Evolutionary conservation across 1,284 basidiomycete species (phyloP).

Genomic region (Boletus sp.): DNA sequence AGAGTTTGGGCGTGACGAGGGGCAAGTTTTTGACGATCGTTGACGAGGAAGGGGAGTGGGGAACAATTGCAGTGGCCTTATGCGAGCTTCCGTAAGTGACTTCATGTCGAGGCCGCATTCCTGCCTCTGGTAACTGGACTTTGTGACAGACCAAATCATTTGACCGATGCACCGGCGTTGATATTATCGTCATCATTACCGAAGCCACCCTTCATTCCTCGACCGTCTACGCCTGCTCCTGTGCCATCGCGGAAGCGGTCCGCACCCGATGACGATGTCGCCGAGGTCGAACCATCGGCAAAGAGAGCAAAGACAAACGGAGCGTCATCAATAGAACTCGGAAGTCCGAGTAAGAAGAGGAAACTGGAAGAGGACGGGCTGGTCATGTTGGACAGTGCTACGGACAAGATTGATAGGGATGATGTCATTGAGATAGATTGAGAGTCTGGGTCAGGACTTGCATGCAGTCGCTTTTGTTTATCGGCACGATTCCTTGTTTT

Average conservation of each 20-base stretch:
- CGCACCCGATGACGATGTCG: slow-evolving; percentile 50
- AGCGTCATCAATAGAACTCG: slow-evolving; percentile 14
- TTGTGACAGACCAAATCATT: slow-evolving; percentile 49
- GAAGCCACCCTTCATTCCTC: slow-evolving; percentile 45
- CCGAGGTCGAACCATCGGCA: slow-evolving; percentile 50
- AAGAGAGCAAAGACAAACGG: slow-evolving; percentile 48
- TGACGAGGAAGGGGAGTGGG: slow-evolving; percentile 82
- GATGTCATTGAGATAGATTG: slow-evolving; percentile 57
- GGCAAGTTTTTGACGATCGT: slow-evolving; percentile 86
- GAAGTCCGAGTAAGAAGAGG: slow-evolving; percentile 62
- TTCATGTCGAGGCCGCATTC: background rate
- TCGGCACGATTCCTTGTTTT: background rate
- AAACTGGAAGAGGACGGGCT: slow-evolving; percentile 70
- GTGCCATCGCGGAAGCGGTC: slow-evolving; percentile 51
- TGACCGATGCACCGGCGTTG: slow-evolving; percentile 46
- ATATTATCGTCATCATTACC: slow-evolving; percentile 66
- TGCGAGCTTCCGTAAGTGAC: slow-evolving; percentile 68
- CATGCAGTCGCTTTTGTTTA: background rate
- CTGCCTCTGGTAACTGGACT: background rate
- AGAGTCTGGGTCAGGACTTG: slow-evolving; percentile 3
- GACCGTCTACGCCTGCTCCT: slow-evolving; percentile 43
- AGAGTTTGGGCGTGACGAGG: slow-evolving; percentile 64
- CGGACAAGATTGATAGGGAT: slow-evolving; percentile 54
- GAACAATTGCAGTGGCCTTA: slow-evolving; percentile 72
- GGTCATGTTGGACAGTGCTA: slow-evolving; percentile 58